phyloP scores from a whole-genome alignment of 495 filamentous ascomycete genomes.

The Articulospora tetracladia region DNA sequence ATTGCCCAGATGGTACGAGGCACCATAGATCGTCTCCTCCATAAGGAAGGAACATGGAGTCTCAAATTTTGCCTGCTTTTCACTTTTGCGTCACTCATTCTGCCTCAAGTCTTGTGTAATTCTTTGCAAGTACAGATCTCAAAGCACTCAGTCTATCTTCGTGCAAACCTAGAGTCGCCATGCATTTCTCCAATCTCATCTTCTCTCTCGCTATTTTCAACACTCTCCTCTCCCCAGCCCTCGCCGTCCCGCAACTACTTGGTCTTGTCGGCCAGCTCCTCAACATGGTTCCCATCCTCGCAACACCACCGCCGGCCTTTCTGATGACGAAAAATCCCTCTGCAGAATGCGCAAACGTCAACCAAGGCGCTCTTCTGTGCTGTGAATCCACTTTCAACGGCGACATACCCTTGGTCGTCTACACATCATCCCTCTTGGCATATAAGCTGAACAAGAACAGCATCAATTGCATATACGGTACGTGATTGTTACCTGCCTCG shows the following conservation, averaged over 20 bases:
- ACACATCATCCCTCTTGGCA: conserved; percentile 21
- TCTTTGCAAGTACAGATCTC: no score
- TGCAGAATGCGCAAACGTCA: conserved; percentile 26
- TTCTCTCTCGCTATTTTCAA: neutral
- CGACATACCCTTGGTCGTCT: conserved; percentile 27
- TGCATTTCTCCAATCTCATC: neutral
- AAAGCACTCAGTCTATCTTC: neutral
- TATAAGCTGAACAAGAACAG: conserved; percentile 30
- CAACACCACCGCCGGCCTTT: conserved; percentile 7
- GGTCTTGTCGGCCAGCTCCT: neutral
- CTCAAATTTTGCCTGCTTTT: no score
- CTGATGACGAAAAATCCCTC: conserved; percentile 23
- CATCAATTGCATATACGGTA: conserved; percentile 31
- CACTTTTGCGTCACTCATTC: no score
- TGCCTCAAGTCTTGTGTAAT: no score
- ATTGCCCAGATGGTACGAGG: neutral
- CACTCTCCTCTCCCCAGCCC: neutral
- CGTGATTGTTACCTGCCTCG: conserved; percentile 6
- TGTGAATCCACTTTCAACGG: conserved; percentile 29
- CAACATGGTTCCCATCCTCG: conserved; percentile 1
- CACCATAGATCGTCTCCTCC: no score
- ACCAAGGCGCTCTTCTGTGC: conserved; percentile 28
- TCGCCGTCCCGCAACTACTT: conserved; percentile 1
- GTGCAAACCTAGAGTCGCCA: neutral
- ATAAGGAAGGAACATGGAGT: neutral